A percentile compares a stretch with the other conserved stretches of the same genome.
Evolutionary conservation across 2,329 filamentous ascomycete species (phyloP).

Genomic region (Aspergillus proliferans): DNA sequence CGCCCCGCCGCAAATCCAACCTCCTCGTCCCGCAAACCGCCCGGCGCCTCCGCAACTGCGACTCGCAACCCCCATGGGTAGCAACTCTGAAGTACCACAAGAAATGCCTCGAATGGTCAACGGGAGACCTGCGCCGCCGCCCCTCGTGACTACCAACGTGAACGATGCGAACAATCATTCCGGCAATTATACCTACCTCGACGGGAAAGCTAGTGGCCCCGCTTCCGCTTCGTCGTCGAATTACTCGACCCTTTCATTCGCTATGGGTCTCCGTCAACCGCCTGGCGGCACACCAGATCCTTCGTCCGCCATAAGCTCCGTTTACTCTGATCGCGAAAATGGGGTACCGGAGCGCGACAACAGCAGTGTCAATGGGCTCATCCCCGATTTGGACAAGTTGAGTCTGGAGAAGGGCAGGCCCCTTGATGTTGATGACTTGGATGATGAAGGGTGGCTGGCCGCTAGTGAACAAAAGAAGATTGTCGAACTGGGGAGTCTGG

Average conservation of each 20-base stretch:
- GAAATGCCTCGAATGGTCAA: slow-evolving; percentile 54
- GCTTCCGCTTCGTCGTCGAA: slow-evolving; percentile 82
- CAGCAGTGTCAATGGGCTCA: slow-evolving; percentile 71
- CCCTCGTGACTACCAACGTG: slow-evolving; percentile 62
- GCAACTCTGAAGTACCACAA: slow-evolving; percentile 61
- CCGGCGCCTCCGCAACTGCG: slow-evolving; percentile 73
- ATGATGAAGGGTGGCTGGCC: slow-evolving; percentile 91
- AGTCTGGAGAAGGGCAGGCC: slow-evolving; percentile 75
- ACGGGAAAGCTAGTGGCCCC: slow-evolving; percentile 71
- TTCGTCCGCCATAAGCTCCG: slow-evolving; percentile 77
- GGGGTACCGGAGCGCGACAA: slow-evolving; percentile 74
- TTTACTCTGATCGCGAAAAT: slow-evolving; percentile 74
- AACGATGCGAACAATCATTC: slow-evolving; percentile 78
- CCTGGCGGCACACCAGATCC: slow-evolving; percentile 69
- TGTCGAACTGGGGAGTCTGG: slow-evolving; percentile 78
- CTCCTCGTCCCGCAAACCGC: slow-evolving; percentile 35
- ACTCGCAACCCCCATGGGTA: slow-evolving; percentile 83
- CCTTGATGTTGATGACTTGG: slow-evolving; percentile 86
- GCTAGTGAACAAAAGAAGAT: slow-evolving; percentile 86
- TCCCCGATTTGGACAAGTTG: slow-evolving; percentile 72
- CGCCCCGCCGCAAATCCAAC: slow-evolving; percentile 29
- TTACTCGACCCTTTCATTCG: slow-evolving; percentile 76
- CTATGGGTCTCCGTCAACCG: slow-evolving; percentile 60
- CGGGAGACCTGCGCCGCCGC: slow-evolving; percentile 50
- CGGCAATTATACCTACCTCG: slow-evolving; percentile 72